Conservation (phyloP, 2,329 filamentous ascomycete genomes). For the Emydomyces testavorans region DNA sequence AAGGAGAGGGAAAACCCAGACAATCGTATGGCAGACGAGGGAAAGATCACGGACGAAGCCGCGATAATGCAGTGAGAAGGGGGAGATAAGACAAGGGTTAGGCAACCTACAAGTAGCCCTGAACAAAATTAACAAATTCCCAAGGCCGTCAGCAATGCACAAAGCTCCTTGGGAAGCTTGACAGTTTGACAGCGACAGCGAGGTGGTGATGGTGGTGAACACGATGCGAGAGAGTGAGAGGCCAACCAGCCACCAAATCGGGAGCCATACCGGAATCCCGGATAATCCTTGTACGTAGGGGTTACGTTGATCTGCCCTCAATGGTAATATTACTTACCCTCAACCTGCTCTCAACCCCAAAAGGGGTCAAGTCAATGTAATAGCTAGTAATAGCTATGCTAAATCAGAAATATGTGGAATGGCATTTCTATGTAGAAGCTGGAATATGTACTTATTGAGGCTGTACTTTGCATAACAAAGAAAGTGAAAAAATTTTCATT, state of each 20-base stretch:
- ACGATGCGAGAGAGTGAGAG: neutral
- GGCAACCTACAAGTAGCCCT: constrained; percentile 37
- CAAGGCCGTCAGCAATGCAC: constrained; percentile 10
- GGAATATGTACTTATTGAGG: no score
- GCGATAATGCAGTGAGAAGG: constrained; percentile 14
- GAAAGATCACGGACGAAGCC: constrained; percentile 13
- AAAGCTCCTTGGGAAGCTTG: constrained; percentile 7
- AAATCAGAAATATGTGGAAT: no score
- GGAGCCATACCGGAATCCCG: neutral
- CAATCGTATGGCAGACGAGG: constrained; percentile 10
- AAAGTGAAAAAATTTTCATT: no score
- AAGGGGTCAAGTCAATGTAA: no score
- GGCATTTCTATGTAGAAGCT: no score
- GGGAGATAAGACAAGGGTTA: constrained; percentile 20
- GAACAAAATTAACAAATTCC: constrained; percentile 17
- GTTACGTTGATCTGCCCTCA: neutral
- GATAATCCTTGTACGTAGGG: neutral
- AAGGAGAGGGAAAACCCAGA: constrained; percentile 1
- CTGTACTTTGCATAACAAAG: no score
- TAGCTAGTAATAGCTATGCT: no score
- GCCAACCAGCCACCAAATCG: neutral
- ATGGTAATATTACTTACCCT: no score
- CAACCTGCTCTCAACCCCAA: no score
- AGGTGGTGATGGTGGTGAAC: constrained; percentile 5
- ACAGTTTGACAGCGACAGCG: constrained; percentile 3